These are phyloP conservation scores for Anisodus acutangulus DNA, from an alignment of 257 asterid species.

Conservation along the genomic window DNA sequence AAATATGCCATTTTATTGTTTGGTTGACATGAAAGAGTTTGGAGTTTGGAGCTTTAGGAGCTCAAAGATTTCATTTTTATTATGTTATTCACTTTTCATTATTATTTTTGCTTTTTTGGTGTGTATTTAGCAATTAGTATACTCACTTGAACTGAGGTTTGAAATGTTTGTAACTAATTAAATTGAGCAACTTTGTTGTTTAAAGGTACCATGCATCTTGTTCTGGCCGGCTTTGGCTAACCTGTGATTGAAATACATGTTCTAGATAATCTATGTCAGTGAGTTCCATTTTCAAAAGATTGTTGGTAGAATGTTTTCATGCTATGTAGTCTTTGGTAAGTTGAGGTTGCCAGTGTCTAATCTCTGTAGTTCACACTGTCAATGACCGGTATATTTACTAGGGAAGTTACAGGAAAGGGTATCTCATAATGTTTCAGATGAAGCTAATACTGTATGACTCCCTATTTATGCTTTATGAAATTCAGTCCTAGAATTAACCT, in stretches of 20 bases:
- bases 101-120: neutral
- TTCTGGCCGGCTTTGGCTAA: neutral
- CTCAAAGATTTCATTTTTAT: neutral
- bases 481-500: neutral
- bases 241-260: neutral
- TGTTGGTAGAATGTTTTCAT: neutral
- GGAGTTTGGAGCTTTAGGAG: neutral
- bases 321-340: neutral
- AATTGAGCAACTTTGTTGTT: neutral
- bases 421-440: neutral
- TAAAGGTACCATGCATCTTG: neutral
- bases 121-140: neutral
- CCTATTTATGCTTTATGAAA: neutral
- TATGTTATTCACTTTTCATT: no score
- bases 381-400: neutral
- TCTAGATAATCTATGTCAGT: neutral
- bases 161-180: neutral
- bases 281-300: neutral
- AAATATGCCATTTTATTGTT: neutral
- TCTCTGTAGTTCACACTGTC: neutral
- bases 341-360: neutral
- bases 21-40: constrained; percentile 10
- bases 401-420: neutral
- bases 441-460: neutral
- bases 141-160: neutral